These are phyloP conservation scores for Neopestalotiopsis rosae DNA, from an alignment of 2,329 filamentous ascomycete genomes.

Conservation along the genomic window DNA sequence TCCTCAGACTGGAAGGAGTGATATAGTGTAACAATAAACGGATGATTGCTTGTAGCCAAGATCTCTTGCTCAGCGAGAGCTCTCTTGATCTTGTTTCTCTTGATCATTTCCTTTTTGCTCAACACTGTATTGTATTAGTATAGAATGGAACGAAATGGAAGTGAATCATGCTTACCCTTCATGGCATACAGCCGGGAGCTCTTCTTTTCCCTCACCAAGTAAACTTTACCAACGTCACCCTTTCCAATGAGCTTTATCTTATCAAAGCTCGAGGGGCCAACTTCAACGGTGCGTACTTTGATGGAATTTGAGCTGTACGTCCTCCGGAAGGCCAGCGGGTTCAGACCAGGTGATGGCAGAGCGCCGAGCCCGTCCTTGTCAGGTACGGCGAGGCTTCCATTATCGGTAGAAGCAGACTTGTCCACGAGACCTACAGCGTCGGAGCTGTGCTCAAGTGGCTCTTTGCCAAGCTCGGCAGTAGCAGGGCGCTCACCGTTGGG, in stretches of 20 bases:
- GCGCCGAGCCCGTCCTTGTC: conserved; percentile 61
- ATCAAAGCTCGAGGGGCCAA: conserved; percentile 93
- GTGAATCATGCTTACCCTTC: conserved; percentile 74
- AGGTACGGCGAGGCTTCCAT: conserved; percentile 45
- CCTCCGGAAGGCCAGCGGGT: conserved; percentile 80
- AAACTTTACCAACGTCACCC: conserved; percentile 98
- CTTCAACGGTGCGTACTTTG: conserved; percentile 96
- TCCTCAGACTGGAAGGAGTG: conserved; percentile 99
- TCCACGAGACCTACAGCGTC: conserved; percentile 55
- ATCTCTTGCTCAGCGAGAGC: conserved; percentile 98
- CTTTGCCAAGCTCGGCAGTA: conserved; percentile 86
- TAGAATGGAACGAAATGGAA: neutral
- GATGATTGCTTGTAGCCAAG: conserved; percentile 96
- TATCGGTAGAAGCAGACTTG: conserved; percentile 44
- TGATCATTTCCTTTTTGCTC: conserved; percentile 99
- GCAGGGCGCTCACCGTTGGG: conserved; percentile 71
- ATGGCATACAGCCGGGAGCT: conserved; percentile 94
- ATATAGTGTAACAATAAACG: conserved; percentile 97
- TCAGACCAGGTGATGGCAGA: conserved; percentile 70
- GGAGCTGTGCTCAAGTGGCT: conserved; percentile 69
- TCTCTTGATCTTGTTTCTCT: conserved; percentile 99
- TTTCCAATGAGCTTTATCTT: conserved; percentile 99
- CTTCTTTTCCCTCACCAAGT: conserved; percentile 97
- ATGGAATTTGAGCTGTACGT: conserved; percentile 99
- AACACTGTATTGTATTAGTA: conserved; percentile 69